Conservation (phyloP, 2,329 filamentous ascomycete species). For the Cercospora nicotianae region DNA sequence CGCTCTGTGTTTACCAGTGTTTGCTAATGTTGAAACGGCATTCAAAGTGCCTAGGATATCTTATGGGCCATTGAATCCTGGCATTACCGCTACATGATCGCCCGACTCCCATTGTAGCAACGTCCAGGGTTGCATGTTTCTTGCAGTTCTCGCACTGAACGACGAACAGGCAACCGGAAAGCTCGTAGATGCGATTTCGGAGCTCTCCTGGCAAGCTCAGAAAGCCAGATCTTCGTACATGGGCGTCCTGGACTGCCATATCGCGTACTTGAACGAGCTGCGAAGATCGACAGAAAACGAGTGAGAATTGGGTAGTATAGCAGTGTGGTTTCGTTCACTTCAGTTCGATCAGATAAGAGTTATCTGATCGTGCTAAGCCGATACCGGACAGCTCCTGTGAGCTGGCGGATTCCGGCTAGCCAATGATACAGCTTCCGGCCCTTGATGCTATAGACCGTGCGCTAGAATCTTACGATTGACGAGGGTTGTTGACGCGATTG, state of each 20-base stretch:
- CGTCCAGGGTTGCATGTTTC: slow-evolving; percentile 2
- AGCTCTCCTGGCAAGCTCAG: slow-evolving; percentile 21
- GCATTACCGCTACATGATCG: slow-evolving; percentile 8
- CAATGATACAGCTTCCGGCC: not conserved
- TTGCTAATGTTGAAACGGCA: slow-evolving; percentile 1
- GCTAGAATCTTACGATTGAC: slow-evolving; percentile 8
- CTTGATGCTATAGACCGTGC: slow-evolving; percentile 1
- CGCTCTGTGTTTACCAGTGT: not conserved
- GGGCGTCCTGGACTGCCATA: not conserved
- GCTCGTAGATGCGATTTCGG: slow-evolving; percentile 21
- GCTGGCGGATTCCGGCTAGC: not conserved
- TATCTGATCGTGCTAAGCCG: slow-evolving; percentile 13
- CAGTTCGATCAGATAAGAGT: slow-evolving; percentile 15
- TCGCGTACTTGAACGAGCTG: not conserved
- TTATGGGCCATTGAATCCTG: slow-evolving; percentile 9
- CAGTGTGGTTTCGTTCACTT: slow-evolving; percentile 13
- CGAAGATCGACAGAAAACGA: not conserved
- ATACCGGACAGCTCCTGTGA: not conserved
- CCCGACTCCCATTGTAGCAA: not conserved
- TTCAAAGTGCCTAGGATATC: slow-evolving; percentile 16
- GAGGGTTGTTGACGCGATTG: not conserved
- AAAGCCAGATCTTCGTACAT: slow-evolving; percentile 4
- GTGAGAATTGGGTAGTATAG: not conserved
- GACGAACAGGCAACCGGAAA: slow-evolving; percentile 20
- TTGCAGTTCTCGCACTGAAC: slow-evolving; percentile 13